phyloP scores from a whole-genome alignment of 192 early-diverging fungal species.

The Linnemannia schmuckeri region DNA sequence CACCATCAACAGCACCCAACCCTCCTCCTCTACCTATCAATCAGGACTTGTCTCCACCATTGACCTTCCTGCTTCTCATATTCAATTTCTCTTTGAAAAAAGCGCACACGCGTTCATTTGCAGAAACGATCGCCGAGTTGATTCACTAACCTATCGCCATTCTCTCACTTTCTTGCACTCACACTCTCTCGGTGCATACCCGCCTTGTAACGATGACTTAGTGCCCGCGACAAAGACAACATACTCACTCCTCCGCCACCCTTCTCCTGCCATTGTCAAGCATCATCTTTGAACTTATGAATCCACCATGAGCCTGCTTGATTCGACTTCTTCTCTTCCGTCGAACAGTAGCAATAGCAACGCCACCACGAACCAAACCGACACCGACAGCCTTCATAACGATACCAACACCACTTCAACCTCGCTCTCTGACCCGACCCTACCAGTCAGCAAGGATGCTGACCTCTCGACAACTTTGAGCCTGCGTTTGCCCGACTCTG shows the following conservation, averaged over 20 bases:
- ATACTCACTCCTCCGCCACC: slow-evolving; percentile 3
- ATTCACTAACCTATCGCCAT: neutral
- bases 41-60: neutral
- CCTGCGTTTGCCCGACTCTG: neutral
- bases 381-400: slow-evolving; percentile 8
- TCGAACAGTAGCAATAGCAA: slow-evolving; percentile 35
- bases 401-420: slow-evolving; percentile 7
- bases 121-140: neutral
- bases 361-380: slow-evolving; percentile 3
- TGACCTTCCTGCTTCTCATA: neutral
- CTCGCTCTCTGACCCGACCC: neutral
- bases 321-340: slow-evolving; percentile 43
- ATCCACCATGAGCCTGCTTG: slow-evolving; percentile 55
- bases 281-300: slow-evolving; percentile 36
- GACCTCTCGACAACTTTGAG: slow-evolving; percentile 7
- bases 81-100: neutral
- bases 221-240: neutral
- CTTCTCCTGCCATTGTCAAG: neutral
- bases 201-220: neutral
- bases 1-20: too few relatives aligned
- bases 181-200: neutral
- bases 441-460: neutral
- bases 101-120: neutral
- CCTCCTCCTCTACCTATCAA: too few relatives aligned
- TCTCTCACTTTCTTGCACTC: neutral